phyloP scores from a whole-genome alignment of 352 stramenopile genomes.

The Peronospora belbahrii region DNA sequence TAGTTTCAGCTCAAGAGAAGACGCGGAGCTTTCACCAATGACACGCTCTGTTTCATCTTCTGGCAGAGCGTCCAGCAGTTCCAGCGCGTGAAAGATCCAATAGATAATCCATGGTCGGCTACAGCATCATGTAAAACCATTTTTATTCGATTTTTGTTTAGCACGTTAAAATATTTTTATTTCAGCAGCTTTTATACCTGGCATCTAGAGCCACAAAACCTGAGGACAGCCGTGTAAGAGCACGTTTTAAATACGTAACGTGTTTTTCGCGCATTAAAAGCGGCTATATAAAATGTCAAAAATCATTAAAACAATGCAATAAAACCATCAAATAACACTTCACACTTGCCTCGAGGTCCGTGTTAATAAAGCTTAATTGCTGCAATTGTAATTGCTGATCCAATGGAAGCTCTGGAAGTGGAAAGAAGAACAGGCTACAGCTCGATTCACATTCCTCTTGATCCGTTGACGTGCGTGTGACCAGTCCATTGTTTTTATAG shows the following conservation, averaged over 20 bases:
- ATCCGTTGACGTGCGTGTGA: constrained; percentile 48
- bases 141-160: neutral
- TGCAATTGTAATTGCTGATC: constrained; percentile 83
- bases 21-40: constrained; percentile 25
- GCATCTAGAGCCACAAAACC: constrained; percentile 91
- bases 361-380: constrained; percentile 73
- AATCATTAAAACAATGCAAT: constrained; percentile 2
- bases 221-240: constrained; percentile 54
- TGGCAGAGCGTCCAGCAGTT: constrained; percentile 87
- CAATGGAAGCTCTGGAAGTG: constrained; percentile 60
- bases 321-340: neutral
- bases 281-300: constrained; percentile 22
- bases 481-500: constrained; percentile 43
- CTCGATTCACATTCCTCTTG: constrained; percentile 87
- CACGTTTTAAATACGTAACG: constrained; percentile 61
- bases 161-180: neutral
- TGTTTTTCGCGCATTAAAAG: constrained; percentile 84
- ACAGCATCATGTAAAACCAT: neutral
- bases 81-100: constrained; percentile 93
- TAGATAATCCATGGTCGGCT: constrained; percentile 97
- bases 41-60: constrained; percentile 28
- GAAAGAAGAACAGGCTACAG: constrained; percentile 89
- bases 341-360: constrained; percentile 30
- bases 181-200: constrained; percentile 24
- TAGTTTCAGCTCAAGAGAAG: neutral